Conservation (phyloP, 179 eudicot species). For the Silene vulgaris region DNA sequence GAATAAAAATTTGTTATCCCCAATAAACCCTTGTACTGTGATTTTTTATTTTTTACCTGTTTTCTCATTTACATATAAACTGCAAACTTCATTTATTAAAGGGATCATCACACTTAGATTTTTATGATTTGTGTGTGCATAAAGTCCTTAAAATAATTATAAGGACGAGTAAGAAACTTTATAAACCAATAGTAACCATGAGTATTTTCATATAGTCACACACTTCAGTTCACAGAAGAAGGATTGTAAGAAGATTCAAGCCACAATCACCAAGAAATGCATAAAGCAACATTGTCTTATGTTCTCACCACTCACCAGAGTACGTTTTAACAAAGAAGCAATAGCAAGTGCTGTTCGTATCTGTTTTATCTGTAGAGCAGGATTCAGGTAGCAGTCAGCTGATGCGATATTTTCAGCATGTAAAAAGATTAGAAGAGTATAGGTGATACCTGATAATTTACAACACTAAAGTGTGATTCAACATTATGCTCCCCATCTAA, state of each 20-base stretch:
- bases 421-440: constrained; percentile 9
- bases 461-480: constrained; percentile 71
- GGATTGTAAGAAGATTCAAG: background rate
- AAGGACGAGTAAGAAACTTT: background rate
- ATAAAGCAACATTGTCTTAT: constrained; percentile 1
- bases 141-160: background rate
- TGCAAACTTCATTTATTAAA: background rate
- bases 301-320: constrained; percentile 57
- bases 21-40: background rate
- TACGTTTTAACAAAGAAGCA: constrained; percentile 72
- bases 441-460: constrained; percentile 68
- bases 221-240: background rate
- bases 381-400: constrained; percentile 11
- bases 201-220: background rate
- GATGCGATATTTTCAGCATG: constrained; percentile 1
- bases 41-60: background rate
- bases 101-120: background rate
- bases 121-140: background rate
- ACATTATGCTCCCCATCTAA: constrained; percentile 72
- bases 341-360: constrained; percentile 94
- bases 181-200: constrained; percentile 1
- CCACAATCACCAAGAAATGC: constrained; percentile 9
- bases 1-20: background rate
- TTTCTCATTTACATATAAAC: background rate
- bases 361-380: constrained; percentile 68